Conservation (phyloP, 2,329 filamentous ascomycete genomes). For the Aspergillus cejpii region DNA sequence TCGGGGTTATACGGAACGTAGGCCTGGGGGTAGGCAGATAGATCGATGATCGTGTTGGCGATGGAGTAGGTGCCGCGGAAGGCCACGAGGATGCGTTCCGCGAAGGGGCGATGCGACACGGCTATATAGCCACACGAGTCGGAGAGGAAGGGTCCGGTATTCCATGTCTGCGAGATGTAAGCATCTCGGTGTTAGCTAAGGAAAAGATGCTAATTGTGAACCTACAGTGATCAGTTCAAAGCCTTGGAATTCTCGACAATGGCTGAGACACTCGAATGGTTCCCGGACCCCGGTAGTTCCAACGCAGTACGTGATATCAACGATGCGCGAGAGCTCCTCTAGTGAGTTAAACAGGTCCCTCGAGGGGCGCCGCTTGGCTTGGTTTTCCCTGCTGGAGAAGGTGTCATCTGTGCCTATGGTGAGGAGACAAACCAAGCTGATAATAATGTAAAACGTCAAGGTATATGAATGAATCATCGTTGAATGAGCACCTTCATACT, state of each 20-base stretch:
- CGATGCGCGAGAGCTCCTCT: conserved; percentile 80
- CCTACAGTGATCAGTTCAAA: conserved; percentile 65
- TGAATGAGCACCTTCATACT: neutral
- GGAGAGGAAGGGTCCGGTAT: conserved; percentile 76
- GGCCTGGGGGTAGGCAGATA: conserved; percentile 81
- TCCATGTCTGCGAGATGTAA: conserved; percentile 58
- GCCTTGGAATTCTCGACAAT: conserved; percentile 73
- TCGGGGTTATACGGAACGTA: conserved; percentile 76
- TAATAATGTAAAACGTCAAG: neutral
- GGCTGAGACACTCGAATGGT: conserved; percentile 78
- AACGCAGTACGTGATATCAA: conserved; percentile 93
- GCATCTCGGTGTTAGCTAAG: too few relatives aligned
- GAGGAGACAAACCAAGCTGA: conserved; percentile 1
- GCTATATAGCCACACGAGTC: conserved; percentile 94
- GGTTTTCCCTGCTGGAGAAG: neutral
- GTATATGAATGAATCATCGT: conserved; percentile 1
- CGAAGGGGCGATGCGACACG: conserved; percentile 61
- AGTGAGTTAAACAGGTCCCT: conserved; percentile 66
- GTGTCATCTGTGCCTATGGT: neutral
- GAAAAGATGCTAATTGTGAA: too few relatives aligned
- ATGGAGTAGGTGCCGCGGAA: conserved; percentile 95
- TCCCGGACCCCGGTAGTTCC: conserved; percentile 72
- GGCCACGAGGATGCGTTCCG: conserved; percentile 67
- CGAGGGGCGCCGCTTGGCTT: conserved; percentile 43
- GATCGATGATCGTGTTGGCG: conserved; percentile 81